phyloP scores from a whole-genome alignment of 768 basidiomycete genomes.

The Tephrocybe sp. region DNA sequence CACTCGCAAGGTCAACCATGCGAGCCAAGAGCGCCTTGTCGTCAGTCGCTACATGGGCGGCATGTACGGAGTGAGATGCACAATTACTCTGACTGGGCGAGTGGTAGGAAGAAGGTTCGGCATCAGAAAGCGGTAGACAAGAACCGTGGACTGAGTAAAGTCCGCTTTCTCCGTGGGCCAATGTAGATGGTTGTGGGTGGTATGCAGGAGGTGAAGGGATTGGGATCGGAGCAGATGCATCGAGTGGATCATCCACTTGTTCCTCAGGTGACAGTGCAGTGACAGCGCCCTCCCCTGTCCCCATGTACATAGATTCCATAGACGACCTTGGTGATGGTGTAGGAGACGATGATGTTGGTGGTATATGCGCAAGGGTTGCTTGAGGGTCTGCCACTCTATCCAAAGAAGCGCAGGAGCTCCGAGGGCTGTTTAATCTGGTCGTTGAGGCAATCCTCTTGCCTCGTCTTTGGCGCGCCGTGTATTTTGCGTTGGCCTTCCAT shows the following conservation, averaged over 20 bases:
- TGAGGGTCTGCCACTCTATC: conserved; percentile 10
- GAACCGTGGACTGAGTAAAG: conserved; percentile 4
- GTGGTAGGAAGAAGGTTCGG: conserved; percentile 12
- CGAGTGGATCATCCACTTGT: conserved; percentile 8
- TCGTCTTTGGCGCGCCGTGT: conserved; percentile 59
- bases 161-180: not conserved
- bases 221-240: conserved; percentile 13
- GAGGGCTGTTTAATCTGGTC: conserved; percentile 23
- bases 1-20: conserved; percentile 51
- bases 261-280: conserved; percentile 16
- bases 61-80: conserved; percentile 25
- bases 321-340: conserved; percentile 32
- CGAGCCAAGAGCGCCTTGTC: conserved; percentile 60
- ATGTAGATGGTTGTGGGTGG: conserved; percentile 23
- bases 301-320: conserved; percentile 18
- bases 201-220: conserved; percentile 41
- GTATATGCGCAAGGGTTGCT: conserved; percentile 4
- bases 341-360: conserved; percentile 19
- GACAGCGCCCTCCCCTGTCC: not conserved
- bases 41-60: conserved; percentile 66
- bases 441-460: conserved; percentile 35
- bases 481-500: conserved; percentile 66
- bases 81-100: conserved; percentile 5
- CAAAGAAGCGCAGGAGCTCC: conserved; percentile 25
- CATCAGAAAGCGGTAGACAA: conserved; percentile 10